Conservation (phyloP, 176 grass and related monocot species). For the Carex myosuroides region DNA sequence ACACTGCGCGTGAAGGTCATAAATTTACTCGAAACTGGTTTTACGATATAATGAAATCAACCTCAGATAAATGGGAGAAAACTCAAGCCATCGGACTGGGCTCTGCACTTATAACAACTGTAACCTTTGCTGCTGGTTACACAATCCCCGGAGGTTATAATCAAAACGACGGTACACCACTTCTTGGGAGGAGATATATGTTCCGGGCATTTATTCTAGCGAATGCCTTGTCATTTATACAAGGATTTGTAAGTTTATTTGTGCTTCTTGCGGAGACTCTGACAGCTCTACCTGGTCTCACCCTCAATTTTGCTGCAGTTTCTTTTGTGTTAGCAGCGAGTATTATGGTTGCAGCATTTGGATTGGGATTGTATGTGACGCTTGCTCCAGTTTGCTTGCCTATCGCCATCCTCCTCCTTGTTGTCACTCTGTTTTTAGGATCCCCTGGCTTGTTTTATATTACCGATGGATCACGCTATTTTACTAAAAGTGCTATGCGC, state of each 20-base stretch:
- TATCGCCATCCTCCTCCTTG: not conserved
- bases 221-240: not conserved
- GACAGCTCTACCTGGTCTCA: fast-evolving
- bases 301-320: no score
- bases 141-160: not conserved
- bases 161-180: not conserved
- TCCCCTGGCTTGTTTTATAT: no score
- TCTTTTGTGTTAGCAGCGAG: not conserved
- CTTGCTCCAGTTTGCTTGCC: not conserved
- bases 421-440: not conserved
- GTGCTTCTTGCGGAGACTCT: fast-evolving
- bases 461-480: no score
- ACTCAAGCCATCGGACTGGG: not conserved
- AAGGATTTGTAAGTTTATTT: not conserved
- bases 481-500: no score
- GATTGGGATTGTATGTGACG: not conserved
- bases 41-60: fast-evolving
- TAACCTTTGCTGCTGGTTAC: not conserved
- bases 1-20: not conserved
- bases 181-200: not conserved
- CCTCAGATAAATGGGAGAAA: not conserved
- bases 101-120: not conserved
- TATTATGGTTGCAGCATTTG: not conserved
- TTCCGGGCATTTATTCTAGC: not conserved
- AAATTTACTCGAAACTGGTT: not conserved